phyloP scores from a whole-genome alignment of 2,329 filamentous ascomycete species.

The Orbilia ellipsospora region DNA sequence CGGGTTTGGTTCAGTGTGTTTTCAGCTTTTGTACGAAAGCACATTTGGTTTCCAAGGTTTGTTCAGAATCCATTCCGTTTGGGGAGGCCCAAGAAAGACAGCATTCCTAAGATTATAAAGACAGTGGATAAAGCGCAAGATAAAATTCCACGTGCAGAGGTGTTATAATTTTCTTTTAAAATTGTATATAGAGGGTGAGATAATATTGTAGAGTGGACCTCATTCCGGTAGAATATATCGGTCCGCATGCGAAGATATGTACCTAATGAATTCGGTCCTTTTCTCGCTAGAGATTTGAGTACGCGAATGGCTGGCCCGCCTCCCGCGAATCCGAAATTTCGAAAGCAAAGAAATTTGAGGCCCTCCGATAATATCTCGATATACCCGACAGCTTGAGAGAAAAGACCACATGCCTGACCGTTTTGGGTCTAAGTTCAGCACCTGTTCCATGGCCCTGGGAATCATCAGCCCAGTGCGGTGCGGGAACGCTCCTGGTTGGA shows the following conservation, averaged over 20 bases:
- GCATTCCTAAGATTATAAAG: too few relatives aligned
- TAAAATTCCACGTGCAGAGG: too few relatives aligned
- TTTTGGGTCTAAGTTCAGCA: constrained; percentile 27
- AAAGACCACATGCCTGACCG: constrained; percentile 33
- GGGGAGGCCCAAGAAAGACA: too few relatives aligned
- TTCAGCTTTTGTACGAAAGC: too few relatives aligned
- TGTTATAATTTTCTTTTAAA: too few relatives aligned
- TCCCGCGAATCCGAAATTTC: neutral
- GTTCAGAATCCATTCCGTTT: too few relatives aligned
- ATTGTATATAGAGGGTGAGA: too few relatives aligned
- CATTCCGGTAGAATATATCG: neutral
- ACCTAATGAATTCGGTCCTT: neutral
- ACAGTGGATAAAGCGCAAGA: too few relatives aligned
- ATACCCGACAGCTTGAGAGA: neutral
- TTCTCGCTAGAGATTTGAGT: too few relatives aligned
- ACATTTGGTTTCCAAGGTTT: too few relatives aligned
- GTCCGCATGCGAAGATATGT: neutral
- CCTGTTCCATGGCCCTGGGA: constrained; percentile 51
- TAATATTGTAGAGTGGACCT: too few relatives aligned
- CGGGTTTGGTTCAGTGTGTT: too few relatives aligned
- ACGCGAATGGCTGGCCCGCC: constrained; percentile 9
- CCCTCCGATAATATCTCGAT: constrained; percentile 26
- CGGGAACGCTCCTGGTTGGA: constrained; percentile 30
- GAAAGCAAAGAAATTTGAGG: constrained; percentile 8
- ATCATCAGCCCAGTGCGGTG: constrained; percentile 5